Evolutionary conservation across 805 yeast species (phyloP).

Genomic region (Grigorovia humatica): DNA sequence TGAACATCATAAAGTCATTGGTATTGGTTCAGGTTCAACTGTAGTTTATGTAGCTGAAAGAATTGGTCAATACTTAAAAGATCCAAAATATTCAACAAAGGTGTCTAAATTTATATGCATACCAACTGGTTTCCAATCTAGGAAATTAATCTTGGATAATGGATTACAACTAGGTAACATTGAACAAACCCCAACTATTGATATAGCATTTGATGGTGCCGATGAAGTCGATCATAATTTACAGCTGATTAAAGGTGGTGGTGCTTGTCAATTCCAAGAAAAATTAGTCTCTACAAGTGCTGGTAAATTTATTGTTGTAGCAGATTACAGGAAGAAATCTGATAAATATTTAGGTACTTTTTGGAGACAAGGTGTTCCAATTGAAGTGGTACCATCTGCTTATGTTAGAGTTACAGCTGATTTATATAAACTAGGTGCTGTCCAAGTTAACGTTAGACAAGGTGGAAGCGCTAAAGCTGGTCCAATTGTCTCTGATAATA

Average conservation of each 20-base stretch:
- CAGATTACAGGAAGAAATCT: slow-evolving; percentile 82
- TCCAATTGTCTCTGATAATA: slow-evolving; percentile 91
- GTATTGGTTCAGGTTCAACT: slow-evolving; percentile 95
- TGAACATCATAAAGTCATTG: slow-evolving; percentile 59
- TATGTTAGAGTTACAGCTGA: slow-evolving; percentile 66
- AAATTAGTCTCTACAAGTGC: slow-evolving; percentile 83
- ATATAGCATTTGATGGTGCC: slow-evolving; percentile 96
- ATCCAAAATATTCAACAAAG: slow-evolving; percentile 30
- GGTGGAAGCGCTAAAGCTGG: slow-evolving; percentile 95
- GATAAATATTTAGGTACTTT: slow-evolving; percentile 53
- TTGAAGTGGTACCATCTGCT: slow-evolving; percentile 87
- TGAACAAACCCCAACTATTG: slow-evolving; percentile 74
- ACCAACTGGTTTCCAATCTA: slow-evolving; percentile 95
- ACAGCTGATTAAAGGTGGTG: slow-evolving; percentile 95
- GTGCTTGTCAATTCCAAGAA: slow-evolving; percentile 95
- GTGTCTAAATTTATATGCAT: slow-evolving; percentile 55
- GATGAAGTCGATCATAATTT: slow-evolving; percentile 82
- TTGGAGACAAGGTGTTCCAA: slow-evolving; percentile 90
- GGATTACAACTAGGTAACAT: slow-evolving; percentile 70
- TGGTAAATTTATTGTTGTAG: slow-evolving; percentile 70
- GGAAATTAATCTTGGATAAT: slow-evolving; percentile 71
- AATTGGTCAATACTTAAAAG: slow-evolving; percentile 44
- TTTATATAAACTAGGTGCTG: slow-evolving; percentile 36
- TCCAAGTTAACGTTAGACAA: slow-evolving; percentile 63
- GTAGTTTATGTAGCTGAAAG: slow-evolving; percentile 96